Conservation (phyloP, 192 early-diverging fungal species). For the Rhizoclosmatium sp. region DNA sequence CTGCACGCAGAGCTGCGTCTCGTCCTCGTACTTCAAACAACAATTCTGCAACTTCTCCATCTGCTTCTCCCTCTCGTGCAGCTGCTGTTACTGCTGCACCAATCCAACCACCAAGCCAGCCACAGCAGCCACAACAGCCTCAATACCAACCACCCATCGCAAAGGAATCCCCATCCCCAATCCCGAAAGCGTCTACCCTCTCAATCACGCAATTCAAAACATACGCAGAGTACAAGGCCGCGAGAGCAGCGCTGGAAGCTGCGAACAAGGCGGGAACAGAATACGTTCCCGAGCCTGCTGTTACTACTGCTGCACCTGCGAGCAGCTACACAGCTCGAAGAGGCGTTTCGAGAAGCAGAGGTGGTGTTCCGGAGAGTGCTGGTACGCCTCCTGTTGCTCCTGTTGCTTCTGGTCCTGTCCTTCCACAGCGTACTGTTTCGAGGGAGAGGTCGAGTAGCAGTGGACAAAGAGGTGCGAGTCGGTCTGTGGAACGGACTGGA, state of each 20-base stretch:
- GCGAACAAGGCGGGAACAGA: not conserved
- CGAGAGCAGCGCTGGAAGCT: constrained; percentile 21
- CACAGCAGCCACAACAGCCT: not conserved
- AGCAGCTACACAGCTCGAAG: not conserved
- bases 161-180: not conserved
- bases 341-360: not conserved
- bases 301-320: not conserved
- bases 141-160: not conserved
- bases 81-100: not conserved
- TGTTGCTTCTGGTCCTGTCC: too few species aligned
- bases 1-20: not conserved
- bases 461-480: not conserved
- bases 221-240: constrained; percentile 28
- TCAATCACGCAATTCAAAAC: constrained; percentile 14
- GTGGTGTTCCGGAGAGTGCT: not conserved
- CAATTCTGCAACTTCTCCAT: not conserved
- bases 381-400: not conserved
- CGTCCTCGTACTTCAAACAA: not conserved
- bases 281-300: not conserved
- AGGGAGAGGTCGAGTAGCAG: not conserved
- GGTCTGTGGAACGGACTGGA: not conserved
- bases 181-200: not conserved
- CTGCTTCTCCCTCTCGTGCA: not conserved
- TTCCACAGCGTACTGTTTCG: not conserved
- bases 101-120: not conserved